These are phyloP conservation scores for Venturia asperata DNA, from an alignment of 2,329 filamentous ascomycete genomes.

Conservation along the genomic window DNA sequence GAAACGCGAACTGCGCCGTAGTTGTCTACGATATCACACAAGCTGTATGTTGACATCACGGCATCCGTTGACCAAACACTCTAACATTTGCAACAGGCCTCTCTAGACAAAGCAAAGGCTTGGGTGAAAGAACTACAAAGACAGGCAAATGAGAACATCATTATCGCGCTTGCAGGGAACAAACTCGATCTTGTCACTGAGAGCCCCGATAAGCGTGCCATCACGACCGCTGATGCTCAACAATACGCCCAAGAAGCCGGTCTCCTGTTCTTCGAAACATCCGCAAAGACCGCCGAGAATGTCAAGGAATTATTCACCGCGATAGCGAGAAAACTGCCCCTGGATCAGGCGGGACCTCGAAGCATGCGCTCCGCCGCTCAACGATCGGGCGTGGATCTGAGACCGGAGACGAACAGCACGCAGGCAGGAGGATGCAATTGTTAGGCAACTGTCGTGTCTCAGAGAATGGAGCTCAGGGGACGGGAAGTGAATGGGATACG, in stretches of 20 bases:
- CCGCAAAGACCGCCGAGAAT: constrained; percentile 94
- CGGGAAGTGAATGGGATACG: background rate
- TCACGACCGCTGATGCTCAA: constrained; percentile 81
- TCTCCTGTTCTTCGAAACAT: constrained; percentile 96
- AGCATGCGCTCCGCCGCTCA: constrained; percentile 61
- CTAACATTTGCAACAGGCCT: constrained; percentile 54
- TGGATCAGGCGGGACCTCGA: constrained; percentile 91
- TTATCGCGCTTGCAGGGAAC: constrained; percentile 96
- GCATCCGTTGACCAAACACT: constrained; percentile 16
- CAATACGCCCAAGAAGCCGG: constrained; percentile 91
- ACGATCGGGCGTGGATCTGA: constrained; percentile 59
- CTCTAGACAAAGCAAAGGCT: constrained; percentile 95
- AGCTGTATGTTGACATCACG: constrained; percentile 58
- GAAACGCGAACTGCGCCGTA: constrained; percentile 98
- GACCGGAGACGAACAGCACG: constrained; percentile 54
- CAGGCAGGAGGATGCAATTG: constrained; percentile 58
- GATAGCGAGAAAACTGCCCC: constrained; percentile 93
- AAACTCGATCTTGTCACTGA: constrained; percentile 94
- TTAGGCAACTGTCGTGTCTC: constrained; percentile 34
- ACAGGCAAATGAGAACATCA: constrained; percentile 99
- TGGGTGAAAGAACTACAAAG: constrained; percentile 99
- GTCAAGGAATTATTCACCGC: constrained; percentile 93
- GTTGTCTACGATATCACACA: constrained; percentile 99
- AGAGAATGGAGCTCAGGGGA: background rate
- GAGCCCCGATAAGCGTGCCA: constrained; percentile 91